Percentiles rank a stretch among this genome's conserved stretches.
Conservation (phyloP, 257 asterid genomes). For the Paraleonurus japonicus region DNA sequence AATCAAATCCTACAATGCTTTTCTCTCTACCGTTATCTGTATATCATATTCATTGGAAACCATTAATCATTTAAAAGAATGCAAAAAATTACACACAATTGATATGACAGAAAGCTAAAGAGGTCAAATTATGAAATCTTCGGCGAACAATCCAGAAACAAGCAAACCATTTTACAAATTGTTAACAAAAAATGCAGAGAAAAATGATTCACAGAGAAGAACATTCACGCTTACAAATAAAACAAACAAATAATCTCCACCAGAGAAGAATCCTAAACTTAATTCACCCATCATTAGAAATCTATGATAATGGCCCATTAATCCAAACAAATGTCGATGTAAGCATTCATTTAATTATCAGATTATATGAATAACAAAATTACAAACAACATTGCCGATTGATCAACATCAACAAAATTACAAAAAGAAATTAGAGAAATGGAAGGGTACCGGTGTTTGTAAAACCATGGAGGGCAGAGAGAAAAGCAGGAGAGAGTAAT, state of each 20-base stretch:
- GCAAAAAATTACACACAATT: background rate
- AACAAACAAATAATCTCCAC: background rate
- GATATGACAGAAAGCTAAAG: background rate
- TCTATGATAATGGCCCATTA: background rate
- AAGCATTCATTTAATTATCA: background rate
- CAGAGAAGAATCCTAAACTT: slow-evolving; percentile 22
- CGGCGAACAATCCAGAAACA: background rate
- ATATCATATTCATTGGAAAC: background rate
- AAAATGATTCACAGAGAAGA: no score
- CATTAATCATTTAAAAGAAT: slow-evolving; percentile 20
- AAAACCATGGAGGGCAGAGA: slow-evolving; percentile 35
- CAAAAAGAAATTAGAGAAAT: background rate
- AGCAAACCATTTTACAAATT: slow-evolving; percentile 6
- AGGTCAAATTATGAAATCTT: slow-evolving; percentile 9
- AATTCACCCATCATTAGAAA: slow-evolving; percentile 3
- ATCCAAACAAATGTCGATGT: background rate
- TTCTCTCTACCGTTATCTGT: slow-evolving; percentile 29
- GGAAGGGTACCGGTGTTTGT: slow-evolving; percentile 28
- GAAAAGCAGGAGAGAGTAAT: slow-evolving; percentile 30
- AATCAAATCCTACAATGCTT: slow-evolving; percentile 27
- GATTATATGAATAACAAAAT: background rate
- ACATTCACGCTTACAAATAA: no score
- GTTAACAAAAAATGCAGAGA: no score
- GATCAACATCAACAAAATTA: background rate
- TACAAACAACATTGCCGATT: background rate